Evolutionary conservation across 805 yeast species (phyloP).

Genomic region (Wickerhamiella occidentalis): DNA sequence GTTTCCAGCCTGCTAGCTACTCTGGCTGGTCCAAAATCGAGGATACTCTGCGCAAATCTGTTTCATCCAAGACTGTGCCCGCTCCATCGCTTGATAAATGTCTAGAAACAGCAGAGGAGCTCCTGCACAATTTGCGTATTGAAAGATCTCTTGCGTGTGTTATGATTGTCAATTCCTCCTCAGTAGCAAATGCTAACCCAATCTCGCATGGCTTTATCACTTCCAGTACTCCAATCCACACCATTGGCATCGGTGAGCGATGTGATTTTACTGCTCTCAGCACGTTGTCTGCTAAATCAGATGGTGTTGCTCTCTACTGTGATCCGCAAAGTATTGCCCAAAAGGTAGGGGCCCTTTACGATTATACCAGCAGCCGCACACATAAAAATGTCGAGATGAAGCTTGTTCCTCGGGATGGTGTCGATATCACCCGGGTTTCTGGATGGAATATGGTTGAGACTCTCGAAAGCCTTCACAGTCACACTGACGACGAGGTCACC

Average conservation of each 20-base stretch:
- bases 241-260: conserved; percentile 1
- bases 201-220: conserved; percentile 3
- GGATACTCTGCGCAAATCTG: background rate
- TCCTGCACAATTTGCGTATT: conserved; percentile 4
- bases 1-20: background rate
- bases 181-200: background rate
- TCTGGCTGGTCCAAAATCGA: background rate
- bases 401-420: background rate
- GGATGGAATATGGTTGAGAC: background rate
- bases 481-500: background rate
- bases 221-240: conserved; percentile 8
- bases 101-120: background rate
- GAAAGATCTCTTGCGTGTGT: conserved; percentile 7
- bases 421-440: background rate
- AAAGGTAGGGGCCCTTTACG: background rate
- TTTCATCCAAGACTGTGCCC: background rate
- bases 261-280: background rate
- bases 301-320: background rate
- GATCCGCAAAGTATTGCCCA: background rate
- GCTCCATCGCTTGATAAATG: background rate
- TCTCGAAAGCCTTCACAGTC: background rate
- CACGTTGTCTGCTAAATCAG: conserved; percentile 1
- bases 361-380: background rate
- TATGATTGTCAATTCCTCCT: background rate
- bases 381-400: conserved; percentile 7